A percentile compares a stretch with the other conserved stretches of the same genome.
phyloP scores from a whole-genome alignment of 352 stramenopile genomes.

The Thalassiosira exigua region DNA sequence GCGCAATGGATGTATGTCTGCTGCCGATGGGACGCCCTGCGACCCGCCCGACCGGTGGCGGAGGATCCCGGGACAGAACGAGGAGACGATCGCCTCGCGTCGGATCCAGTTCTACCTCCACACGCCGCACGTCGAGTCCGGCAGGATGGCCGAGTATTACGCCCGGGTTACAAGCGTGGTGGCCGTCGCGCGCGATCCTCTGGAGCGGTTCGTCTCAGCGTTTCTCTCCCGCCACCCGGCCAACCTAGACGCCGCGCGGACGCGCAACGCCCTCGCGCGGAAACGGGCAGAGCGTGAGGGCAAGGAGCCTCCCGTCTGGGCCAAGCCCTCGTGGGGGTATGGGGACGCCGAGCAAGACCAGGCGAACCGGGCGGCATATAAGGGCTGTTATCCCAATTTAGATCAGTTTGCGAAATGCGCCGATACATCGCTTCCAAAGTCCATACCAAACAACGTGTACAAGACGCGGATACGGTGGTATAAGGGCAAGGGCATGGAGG shows the following conservation, averaged over 20 bases:
- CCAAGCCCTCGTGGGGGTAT: constrained; percentile 1
- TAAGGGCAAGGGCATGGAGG: not conserved
- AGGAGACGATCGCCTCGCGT: constrained; percentile 16
- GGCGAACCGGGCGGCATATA: constrained; percentile 31
- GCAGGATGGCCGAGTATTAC: constrained; percentile 47
- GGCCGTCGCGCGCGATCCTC: constrained; percentile 54
- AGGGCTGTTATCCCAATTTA: constrained; percentile 62
- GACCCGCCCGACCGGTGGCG: constrained; percentile 42
- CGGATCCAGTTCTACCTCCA: constrained; percentile 41
- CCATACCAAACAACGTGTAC: constrained; percentile 12
- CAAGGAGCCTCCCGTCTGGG: constrained; percentile 23
- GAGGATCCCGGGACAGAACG: constrained; percentile 23
- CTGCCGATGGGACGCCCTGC: constrained; percentile 27
- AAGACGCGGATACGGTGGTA: constrained; percentile 5
- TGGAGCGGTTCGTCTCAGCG: constrained; percentile 54
- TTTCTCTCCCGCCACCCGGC: constrained; percentile 56
- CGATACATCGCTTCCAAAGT: too few relatives aligned
- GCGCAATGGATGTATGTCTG: constrained; percentile 61
- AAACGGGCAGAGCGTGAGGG: not conserved
- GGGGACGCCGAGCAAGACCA: constrained; percentile 5
- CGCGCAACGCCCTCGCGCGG: constrained; percentile 20
- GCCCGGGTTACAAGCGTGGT: constrained; percentile 31
- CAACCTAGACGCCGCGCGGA: constrained; percentile 31
- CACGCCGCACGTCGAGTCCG: constrained; percentile 27
- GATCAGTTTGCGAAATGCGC: constrained; percentile 44